Percentiles rank a stretch among this genome's conserved stretches.
These are phyloP conservation scores for Aspergillus asperescens DNA, from an alignment of 495 filamentous ascomycete species.

Conservation along the genomic window DNA sequence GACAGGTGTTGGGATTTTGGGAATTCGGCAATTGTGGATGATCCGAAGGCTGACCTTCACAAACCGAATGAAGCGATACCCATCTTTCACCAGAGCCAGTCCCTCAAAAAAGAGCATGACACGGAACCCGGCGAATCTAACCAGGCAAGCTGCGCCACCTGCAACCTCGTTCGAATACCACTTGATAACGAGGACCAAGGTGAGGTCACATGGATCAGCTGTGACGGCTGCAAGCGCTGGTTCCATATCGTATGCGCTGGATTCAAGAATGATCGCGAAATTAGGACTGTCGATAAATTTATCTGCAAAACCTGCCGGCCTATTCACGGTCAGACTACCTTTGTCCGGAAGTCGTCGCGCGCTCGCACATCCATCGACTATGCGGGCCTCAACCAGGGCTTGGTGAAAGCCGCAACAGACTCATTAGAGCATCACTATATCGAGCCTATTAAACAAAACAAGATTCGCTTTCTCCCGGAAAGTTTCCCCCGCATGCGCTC, in stretches of 20 bases:
- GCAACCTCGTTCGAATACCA: conserved; percentile 46
- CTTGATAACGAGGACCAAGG: conserved; percentile 43
- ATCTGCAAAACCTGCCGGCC: conserved; percentile 59
- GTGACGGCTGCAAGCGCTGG: conserved; percentile 71
- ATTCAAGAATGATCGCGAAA: conserved; percentile 63
- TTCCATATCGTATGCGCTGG: conserved; percentile 69
- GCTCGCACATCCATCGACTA: conserved; percentile 71
- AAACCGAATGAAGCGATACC: background rate
- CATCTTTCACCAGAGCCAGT: conserved; percentile 7
- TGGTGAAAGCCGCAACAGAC: conserved; percentile 63
- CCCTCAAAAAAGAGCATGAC: conserved; percentile 32
- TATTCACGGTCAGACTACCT: conserved; percentile 59
- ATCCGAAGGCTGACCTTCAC: conserved; percentile 7
- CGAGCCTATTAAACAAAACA: conserved; percentile 63
- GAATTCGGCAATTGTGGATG: conserved; percentile 5
- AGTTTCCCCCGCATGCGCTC: conserved; percentile 63
- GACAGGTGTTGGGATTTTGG: conserved; percentile 18
- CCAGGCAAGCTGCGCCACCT: conserved; percentile 47
- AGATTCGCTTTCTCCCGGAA: conserved; percentile 57
- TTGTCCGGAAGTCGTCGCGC: conserved; percentile 56
- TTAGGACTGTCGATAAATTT: conserved; percentile 67
- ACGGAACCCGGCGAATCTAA: conserved; percentile 20
- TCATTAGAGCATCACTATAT: conserved; percentile 71
- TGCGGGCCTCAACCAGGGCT: conserved; percentile 67
- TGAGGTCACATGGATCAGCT: conserved; percentile 64